Evolutionary conservation across 805 yeast species (phyloP), one percentile per base, ranked within the genome.

Genomic region (Lipomyces mesembrius): DNA sequence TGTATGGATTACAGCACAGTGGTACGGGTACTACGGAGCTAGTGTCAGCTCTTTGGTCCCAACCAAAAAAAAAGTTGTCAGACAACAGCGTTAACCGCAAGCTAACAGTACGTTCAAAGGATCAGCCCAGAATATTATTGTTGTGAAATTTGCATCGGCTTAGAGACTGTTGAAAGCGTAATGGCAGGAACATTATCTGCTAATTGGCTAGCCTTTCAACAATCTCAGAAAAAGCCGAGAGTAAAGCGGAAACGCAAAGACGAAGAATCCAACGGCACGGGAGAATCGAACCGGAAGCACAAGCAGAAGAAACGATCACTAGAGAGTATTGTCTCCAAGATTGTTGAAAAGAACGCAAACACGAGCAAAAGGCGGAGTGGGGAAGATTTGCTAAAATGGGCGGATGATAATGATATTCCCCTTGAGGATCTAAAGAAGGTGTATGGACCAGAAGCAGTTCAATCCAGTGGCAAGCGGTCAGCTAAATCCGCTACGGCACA

Each of bases 321-420:
- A 11, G 49, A 43, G 49, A n/a, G 49, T n/a, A 43, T 43, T 43
- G 49, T 43, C 9, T 17, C 49, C 9, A 5, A 43, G 49, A 9
- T 43, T 43, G 49, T n/a, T 43, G 49, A 43, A 43, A n/a, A 43
- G 49, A n/a, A 17, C 49, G n/a, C 32, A 51, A 59, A 52, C 7
- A 37, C 22, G 29, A 39, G 20, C 59, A 51, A 17, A 20, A 60
- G 56, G 53, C 51, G 7, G 57, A 49, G 22, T 17, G 20, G 54
- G n/a, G 59, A 52, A 17, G 58, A 57, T n/a, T 51, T 69, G 22
- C 57, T 69, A 20, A 65, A 64, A 53, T 76, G 75, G 76, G 78
- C 78, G 3, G 72, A 74, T 17, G 76, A 74, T 17, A 71, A 75
- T 35, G 76, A 73, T 56, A 71, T 75, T 22, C 63, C 77, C 3